Conservation (phyloP, 768 basidiomycete genomes). For the Fistulinella prunicolor region DNA sequence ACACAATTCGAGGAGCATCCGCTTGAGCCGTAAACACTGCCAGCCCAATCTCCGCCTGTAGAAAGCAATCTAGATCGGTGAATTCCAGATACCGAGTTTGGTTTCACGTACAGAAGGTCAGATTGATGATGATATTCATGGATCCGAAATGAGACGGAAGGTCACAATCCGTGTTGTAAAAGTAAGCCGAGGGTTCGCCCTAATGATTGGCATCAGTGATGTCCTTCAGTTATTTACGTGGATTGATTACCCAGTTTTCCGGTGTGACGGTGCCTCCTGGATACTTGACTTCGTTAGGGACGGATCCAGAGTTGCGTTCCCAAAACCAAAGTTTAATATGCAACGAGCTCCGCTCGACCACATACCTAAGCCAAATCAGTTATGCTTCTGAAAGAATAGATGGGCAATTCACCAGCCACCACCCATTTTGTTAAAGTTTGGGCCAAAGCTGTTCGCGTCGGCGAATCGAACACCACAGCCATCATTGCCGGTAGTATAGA, state of each 20-base stretch:
- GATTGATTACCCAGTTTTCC: neutral
- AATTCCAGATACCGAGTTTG: neutral
- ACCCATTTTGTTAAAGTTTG: neutral
- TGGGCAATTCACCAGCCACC: neutral
- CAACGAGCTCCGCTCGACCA: neutral
- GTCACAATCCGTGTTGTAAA: neutral
- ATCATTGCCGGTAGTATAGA: neutral
- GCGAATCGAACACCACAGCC: neutral
- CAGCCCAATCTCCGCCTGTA: neutral
- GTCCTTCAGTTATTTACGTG: neutral
- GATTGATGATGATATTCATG: neutral
- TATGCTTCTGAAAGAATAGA: neutral
- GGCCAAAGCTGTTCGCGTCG: neutral
- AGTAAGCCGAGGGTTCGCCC: neutral
- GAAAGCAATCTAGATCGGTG: neutral
- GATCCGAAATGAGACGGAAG: neutral
- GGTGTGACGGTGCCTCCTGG: neutral
- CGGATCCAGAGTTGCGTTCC: neutral
- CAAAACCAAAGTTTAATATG: neutral
- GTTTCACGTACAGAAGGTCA: neutral
- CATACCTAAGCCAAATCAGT: neutral
- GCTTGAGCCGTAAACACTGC: neutral
- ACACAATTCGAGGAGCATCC: neutral
- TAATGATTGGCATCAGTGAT: neutral
- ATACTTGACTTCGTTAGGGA: neutral